Base-by-base conservation (phyloP, 306 rosid genomes). In the Alnus rubra region DNA sequence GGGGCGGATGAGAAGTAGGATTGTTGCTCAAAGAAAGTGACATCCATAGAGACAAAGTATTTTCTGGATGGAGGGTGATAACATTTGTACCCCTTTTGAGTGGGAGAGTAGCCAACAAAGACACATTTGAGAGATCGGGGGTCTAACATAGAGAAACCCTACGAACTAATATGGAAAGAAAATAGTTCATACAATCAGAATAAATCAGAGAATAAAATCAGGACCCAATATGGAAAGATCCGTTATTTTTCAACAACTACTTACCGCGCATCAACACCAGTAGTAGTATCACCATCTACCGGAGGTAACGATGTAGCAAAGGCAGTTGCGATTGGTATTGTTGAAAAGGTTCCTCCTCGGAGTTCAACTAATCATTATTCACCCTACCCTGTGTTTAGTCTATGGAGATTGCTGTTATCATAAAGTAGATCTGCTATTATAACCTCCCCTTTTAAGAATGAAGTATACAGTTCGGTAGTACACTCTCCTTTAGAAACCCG, bases 311-410 rank as follows among this genome's bases (percentile, higher is more conserved):
- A 52, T 47, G 81, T 53, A 8, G 62, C 79, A 73, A 71, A 55
- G 55, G 35, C 78, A 39, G 54, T 51, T 16, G 39, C 67, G 11
- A 52, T 44, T 16, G 50, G 42, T 65, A 59, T 51, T 10, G 45
- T 69, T 56, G 86, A 59, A 80, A 72, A 54, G 35, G 67, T 67
- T 65, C 81, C n/a, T n/a, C n/a, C n/a, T n/a, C n/a, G n/a, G n/a
- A n/a, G n/a, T n/a, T 77, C 84, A 73, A 49, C 33, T 69, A 56
- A 44, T 81, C 59, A 18, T 67, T 58, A 75, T 71, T 90, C 91
- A 58, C 89, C 91, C 58, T 83, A 76, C 76, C 75, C 55, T 48
- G 89, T 72, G 97, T 84, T 84, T 74, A 85, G 90, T 70, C 70
- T 52, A 54, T 15, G 39, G 44, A 49, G 74, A 54, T 54, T 79